A percentile compares a stretch with the other conserved stretches of the same genome.
Conservation (phyloP, 495 filamentous ascomycete species). For the Monascus purpureus region DNA sequence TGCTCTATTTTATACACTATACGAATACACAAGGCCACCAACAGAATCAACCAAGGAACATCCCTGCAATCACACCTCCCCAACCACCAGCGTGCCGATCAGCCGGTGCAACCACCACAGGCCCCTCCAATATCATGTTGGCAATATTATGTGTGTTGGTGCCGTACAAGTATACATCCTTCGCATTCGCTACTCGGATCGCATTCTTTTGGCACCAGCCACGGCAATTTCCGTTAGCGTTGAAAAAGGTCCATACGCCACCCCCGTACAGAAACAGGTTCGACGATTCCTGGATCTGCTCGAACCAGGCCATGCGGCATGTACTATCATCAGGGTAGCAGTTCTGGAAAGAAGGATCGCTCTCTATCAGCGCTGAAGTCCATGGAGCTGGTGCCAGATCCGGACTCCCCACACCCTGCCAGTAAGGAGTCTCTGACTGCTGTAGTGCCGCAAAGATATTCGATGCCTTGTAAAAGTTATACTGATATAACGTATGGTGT, state of each 20-base stretch:
- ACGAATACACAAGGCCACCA: too few species aligned
- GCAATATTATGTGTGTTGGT: slow-evolving; percentile 26
- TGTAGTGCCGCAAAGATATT: slow-evolving; percentile 35
- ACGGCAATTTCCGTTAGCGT: slow-evolving; percentile 23
- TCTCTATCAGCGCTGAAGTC: slow-evolving; percentile 16
- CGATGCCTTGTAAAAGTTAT: slow-evolving; percentile 31
- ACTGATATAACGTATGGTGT: slow-evolving; percentile 37
- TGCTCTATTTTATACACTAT: too few species aligned
- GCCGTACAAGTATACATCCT: slow-evolving; percentile 24
- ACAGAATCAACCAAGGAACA: too few species aligned
- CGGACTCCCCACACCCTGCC: slow-evolving; percentile 26
- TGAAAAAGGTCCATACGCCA: slow-evolving; percentile 39
- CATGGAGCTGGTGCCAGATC: slow-evolving; percentile 31
- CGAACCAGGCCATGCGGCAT: slow-evolving; percentile 30
- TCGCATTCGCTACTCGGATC: slow-evolving; percentile 19
- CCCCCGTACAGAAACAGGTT: slow-evolving; percentile 41
- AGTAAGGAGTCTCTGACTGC: slow-evolving; percentile 34
- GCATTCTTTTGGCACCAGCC: slow-evolving; percentile 32
- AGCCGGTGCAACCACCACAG: slow-evolving; percentile 18
- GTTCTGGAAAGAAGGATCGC: slow-evolving; percentile 26
- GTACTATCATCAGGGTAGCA: slow-evolving; percentile 17
- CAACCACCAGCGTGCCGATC: slow-evolving; percentile 38
- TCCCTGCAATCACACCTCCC: slow-evolving; percentile 44
- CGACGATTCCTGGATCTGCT: slow-evolving; percentile 23
- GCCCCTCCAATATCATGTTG: slow-evolving; percentile 26